Base-by-base conservation (phyloP, 345 rosid genomes). In the Eucalyptus regnans region DNA sequence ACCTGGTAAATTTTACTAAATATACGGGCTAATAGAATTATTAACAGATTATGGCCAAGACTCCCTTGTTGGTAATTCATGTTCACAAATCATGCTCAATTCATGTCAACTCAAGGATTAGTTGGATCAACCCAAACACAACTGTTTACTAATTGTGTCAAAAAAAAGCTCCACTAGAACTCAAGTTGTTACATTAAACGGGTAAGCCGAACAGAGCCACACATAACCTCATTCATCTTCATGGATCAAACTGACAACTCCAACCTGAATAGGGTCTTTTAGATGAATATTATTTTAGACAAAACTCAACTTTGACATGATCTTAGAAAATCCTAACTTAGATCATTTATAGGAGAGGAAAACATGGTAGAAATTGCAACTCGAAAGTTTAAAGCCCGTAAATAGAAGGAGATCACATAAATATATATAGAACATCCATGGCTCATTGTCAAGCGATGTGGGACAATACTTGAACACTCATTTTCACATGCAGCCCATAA, bases 331-430 rank as follows among this genome's bases (percentile, higher is more conserved):
- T 23, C 62, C 0, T 9, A 56, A 2, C 62, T 56, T 4, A 56
- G 27, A 12, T 9, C 9, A 12, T 9, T 22, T 56, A 23, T 0
- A 56, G 1, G 0, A 56, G 1, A 56, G 29, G 9, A 56, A 56
- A 52, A 52, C 58, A 20, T 3, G 0, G 20, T 52, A 52, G 2
- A 20, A 52, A 52, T 4, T 52, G 10, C 8, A 20, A 52, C 58
- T 52, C 2, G 0, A 52, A 20, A 52, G 1, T 52, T 20, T 1
- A 20, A 52, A 52, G 8, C 4, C 0, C 0, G 18, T 52, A 52
- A 0, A 23, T 52, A 0, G 0, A 8, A 52, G 22, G 10, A 52
- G 0, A 52, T 2, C 18, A 0, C 2, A 7, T 52, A 52, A 52
- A 52, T 7, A 52, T 1, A 52, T 3, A 52, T 7, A 52, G 0